These are phyloP conservation scores for Dactylorhiza incarnata DNA, from an alignment of 106 monocot species.

Conservation along the genomic window DNA sequence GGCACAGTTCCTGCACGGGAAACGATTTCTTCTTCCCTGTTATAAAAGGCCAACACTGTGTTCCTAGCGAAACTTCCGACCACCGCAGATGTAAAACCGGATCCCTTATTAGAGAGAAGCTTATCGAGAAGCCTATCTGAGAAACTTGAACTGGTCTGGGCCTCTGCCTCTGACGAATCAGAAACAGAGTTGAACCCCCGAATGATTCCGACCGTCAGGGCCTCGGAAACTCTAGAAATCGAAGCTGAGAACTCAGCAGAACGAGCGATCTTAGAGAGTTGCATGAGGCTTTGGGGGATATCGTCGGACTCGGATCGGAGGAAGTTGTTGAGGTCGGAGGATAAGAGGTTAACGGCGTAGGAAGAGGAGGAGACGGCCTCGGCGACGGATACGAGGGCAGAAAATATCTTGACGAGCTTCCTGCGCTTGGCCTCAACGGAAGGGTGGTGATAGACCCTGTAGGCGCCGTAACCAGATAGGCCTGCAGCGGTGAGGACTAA, in stretches of 20 bases:
- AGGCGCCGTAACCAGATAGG: constrained; percentile 43
- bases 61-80: constrained; percentile 62
- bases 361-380: constrained; percentile 40
- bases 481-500: constrained; percentile 40
- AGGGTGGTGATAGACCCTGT: constrained; percentile 59
- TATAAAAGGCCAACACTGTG: constrained; percentile 37
- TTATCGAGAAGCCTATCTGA: constrained; percentile 43
- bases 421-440: constrained; percentile 27
- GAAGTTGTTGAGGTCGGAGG: constrained; percentile 56
- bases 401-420: constrained; percentile 26
- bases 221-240: constrained; percentile 43
- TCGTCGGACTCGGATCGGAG: constrained; percentile 62
- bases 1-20: not conserved
- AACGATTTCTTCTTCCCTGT: not conserved
- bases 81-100: constrained; percentile 47
- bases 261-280: constrained; percentile 47
- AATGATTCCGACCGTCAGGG: constrained; percentile 43
- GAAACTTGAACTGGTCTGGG: constrained; percentile 16
- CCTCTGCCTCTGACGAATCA: not conserved
- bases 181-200: constrained; percentile 18
- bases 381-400: constrained; percentile 24
- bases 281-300: constrained; percentile 45
- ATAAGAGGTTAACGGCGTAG: constrained; percentile 37
- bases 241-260: constrained; percentile 48
- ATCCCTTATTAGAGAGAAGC: constrained; percentile 44